Percentiles rank a stretch among this genome's conserved stretches.
phyloP scores from a whole-genome alignment of 768 basidiomycete genomes.

The Glaciozyma martinii region DNA sequence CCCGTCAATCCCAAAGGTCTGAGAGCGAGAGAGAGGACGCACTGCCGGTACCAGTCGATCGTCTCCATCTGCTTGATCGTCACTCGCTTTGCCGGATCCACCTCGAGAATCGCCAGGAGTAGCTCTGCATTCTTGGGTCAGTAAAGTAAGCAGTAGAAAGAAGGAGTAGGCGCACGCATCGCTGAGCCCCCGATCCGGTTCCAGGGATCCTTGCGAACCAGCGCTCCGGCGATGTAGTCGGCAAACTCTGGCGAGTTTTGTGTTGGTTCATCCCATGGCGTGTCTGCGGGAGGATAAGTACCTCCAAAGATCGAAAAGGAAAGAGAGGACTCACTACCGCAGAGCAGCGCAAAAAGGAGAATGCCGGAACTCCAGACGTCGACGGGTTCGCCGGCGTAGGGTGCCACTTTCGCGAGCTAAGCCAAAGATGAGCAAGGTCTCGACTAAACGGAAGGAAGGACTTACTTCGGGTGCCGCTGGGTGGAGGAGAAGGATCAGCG shows the following conservation, averaged over 20 bases:
- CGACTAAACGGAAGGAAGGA: not conserved
- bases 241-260: constrained; percentile 63
- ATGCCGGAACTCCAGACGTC: constrained; percentile 96
- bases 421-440: not conserved
- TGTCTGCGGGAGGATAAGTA: constrained; percentile 50
- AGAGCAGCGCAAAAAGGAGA: constrained; percentile 80
- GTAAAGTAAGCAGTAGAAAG: constrained; percentile 30
- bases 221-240: constrained; percentile 63
- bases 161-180: constrained; percentile 49
- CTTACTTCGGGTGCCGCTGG: constrained; percentile 76
- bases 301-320: not conserved
- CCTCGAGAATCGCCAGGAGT: constrained; percentile 60
- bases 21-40: constrained; percentile 30
- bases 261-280: constrained; percentile 96
- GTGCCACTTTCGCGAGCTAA: constrained; percentile 56
- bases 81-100: constrained; percentile 61
- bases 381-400: constrained; percentile 83
- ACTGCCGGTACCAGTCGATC: constrained; percentile 73
- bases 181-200: constrained; percentile 52
- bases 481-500: not conserved
- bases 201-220: constrained; percentile 75
- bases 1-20: too few species aligned
- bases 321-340: constrained; percentile 56
- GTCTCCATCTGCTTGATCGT: constrained; percentile 51
- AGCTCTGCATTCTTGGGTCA: constrained; percentile 50